Conservation (phyloP, 2,329 filamentous ascomycete species). For the Claviceps sp. region DNA sequence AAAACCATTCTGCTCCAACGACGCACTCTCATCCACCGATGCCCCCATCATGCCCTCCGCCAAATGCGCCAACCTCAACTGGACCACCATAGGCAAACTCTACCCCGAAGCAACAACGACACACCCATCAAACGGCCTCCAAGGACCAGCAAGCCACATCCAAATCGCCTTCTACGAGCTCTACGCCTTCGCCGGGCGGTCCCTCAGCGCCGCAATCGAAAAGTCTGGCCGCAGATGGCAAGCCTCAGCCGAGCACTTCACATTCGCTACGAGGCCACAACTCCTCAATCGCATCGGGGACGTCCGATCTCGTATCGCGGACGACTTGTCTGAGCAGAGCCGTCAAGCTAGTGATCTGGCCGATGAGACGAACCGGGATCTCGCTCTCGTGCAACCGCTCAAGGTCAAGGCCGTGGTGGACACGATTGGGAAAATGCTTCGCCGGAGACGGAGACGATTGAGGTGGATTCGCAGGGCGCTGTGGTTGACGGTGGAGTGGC, state of each 20-base stretch:
- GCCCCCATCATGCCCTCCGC: conserved; percentile 8
- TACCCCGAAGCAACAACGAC: conserved; percentile 18
- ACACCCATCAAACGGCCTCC: conserved; percentile 17
- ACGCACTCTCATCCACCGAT: conserved; percentile 8
- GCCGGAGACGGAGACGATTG: conserved; percentile 52
- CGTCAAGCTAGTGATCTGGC: conserved; percentile 62
- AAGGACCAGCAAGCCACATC: neutral
- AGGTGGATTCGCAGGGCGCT: conserved; percentile 63
- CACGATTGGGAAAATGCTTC: conserved; percentile 61
- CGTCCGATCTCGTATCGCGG: conserved; percentile 32
- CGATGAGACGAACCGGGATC: conserved; percentile 62
- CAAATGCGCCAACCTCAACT: conserved; percentile 17
- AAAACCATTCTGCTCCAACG: conserved; percentile 18
- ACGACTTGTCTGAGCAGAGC: conserved; percentile 47
- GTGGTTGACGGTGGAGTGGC: conserved; percentile 79
- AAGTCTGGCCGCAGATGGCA: conserved; percentile 42
- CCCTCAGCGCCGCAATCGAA: conserved; percentile 34
- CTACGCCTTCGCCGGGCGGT: conserved; percentile 39
- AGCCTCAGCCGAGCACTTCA: conserved; percentile 45
- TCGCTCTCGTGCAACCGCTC: conserved; percentile 64
- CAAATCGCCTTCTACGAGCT: conserved; percentile 27
- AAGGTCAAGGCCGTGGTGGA: conserved; percentile 72
- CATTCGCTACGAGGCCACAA: conserved; percentile 38
- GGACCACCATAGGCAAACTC: conserved; percentile 31
- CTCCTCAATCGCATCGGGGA: conserved; percentile 35